Conservation (phyloP, 345 rosid species). For the Abelmoschus esculentus region DNA sequence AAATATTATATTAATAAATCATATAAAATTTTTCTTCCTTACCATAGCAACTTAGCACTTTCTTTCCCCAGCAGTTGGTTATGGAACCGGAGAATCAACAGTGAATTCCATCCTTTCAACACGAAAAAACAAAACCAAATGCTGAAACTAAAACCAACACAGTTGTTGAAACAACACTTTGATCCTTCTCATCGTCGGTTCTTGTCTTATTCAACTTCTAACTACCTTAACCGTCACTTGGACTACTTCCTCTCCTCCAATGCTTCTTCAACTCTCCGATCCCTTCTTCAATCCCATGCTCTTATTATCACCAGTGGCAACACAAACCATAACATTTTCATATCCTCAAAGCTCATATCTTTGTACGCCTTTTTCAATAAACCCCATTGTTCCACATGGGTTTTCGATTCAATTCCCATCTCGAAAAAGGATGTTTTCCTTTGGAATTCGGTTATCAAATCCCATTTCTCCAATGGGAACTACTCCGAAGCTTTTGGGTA, state of each 20-base stretch:
- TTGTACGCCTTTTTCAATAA: constrained; percentile 34
- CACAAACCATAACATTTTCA: constrained; percentile 34
- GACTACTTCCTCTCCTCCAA: constrained; percentile 24
- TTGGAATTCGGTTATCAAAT: constrained; percentile 62
- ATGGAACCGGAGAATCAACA: no score
- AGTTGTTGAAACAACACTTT: constrained; percentile 4
- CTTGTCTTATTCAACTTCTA: constrained; percentile 21
- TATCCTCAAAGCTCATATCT: constrained; percentile 60
- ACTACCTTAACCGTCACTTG: constrained; percentile 31
- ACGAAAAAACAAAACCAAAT: background rate
- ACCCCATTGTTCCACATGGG: constrained; percentile 26
- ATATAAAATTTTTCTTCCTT: no score
- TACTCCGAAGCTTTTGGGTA: constrained; percentile 33
- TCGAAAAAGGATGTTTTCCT: constrained; percentile 42
- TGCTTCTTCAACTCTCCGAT: constrained; percentile 18
- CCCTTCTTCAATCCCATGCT: constrained; percentile 39
- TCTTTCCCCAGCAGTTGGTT: no score
- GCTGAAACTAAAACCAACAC: background rate
- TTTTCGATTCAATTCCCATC: constrained; percentile 29
- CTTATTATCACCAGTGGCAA: constrained; percentile 43
- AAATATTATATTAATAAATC: no score
- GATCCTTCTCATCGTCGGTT: background rate
- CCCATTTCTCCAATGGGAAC: constrained; percentile 50
- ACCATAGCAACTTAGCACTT: no score
- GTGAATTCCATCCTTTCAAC: background rate